Percentiles rank a stretch among this genome's conserved stretches.
These are phyloP conservation scores for Mortierella sp. DNA, from an alignment of 371 early-diverging fungal species.

Conservation along the genomic window DNA sequence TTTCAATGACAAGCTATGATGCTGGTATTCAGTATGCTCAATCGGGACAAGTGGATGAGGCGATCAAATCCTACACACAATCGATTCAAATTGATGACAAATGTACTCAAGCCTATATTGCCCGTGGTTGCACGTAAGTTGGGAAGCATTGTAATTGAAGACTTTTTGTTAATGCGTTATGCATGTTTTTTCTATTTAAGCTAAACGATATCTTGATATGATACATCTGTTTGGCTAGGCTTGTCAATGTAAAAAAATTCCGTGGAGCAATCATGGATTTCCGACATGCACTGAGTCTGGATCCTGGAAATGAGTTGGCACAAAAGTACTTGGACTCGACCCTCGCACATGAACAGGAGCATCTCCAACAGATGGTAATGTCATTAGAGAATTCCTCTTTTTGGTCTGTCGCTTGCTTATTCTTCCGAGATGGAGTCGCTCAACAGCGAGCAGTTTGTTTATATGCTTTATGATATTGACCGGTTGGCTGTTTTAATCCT, in stretches of 20 bases:
- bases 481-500: neutral
- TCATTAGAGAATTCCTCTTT: too few relatives aligned
- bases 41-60: conserved; percentile 38
- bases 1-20: conserved; percentile 17
- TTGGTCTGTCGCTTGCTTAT: neutral
- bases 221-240: conserved; percentile 6
- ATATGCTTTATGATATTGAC: neutral
- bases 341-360: conserved; percentile 33
- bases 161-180: neutral
- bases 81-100: conserved; percentile 47
- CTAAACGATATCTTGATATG: neutral
- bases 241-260: conserved; percentile 34
- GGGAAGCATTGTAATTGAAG: neutral
- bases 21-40: conserved; percentile 38
- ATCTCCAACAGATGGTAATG: conserved; percentile 21
- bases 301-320: conserved; percentile 34
- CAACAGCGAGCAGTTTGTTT: neutral
- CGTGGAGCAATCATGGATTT: conserved; percentile 46
- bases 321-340: conserved; percentile 43
- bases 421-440: neutral
- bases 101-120: conserved; percentile 39
- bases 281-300: conserved; percentile 35
- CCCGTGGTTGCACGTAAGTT: conserved; percentile 54
- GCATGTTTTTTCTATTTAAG: neutral
- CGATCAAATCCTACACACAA: conserved; percentile 45